These are phyloP conservation scores for Hirsutella rhossiliensis DNA, from an alignment of 2,329 filamentous ascomycete species.

Conservation along the genomic window DNA sequence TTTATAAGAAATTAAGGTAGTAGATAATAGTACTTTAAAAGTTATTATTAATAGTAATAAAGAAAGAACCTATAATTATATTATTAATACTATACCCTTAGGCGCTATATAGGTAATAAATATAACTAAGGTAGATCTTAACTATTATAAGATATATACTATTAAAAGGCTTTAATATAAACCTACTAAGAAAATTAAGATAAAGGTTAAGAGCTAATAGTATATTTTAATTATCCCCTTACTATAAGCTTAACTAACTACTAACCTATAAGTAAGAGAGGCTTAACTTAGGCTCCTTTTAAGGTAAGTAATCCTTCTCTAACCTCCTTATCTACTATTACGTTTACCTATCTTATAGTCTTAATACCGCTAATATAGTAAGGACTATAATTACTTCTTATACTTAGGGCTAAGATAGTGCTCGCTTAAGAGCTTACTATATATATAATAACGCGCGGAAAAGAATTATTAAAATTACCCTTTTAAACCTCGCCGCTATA, in stretches of 20 bases:
- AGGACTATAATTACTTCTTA: slow-evolving; percentile 14
- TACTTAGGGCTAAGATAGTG: slow-evolving; percentile 12
- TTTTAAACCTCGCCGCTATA: slow-evolving; percentile 9
- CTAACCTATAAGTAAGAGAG: slow-evolving; percentile 7
- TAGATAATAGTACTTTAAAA: slow-evolving; percentile 7
- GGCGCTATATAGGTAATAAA: slow-evolving; percentile 13
- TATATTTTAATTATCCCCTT: neutral
- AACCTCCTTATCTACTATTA: slow-evolving; percentile 18
- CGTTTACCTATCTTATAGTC: slow-evolving; percentile 19
- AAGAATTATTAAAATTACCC: slow-evolving; percentile 8
- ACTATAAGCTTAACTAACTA: neutral
- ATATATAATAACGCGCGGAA: slow-evolving; percentile 5
- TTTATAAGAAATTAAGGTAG: neutral
- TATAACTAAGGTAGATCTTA: slow-evolving; percentile 11
- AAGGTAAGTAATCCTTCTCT: slow-evolving; percentile 13
- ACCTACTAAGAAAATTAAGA: slow-evolving; percentile 14
- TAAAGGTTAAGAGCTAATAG: slow-evolving; percentile 21
- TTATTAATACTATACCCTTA: slow-evolving; percentile 13
- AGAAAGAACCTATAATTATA: too few relatives aligned
- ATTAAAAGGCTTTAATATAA: slow-evolving; percentile 18
- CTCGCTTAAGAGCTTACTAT: slow-evolving; percentile 11
- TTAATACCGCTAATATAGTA: slow-evolving; percentile 6
- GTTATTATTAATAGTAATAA: slow-evolving; percentile 9
- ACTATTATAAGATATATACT: slow-evolving; percentile 15
- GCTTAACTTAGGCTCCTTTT: slow-evolving; percentile 8